Conservation (phyloP, 164 flowering plant genomes). For the Nymphaea colorata region DNA sequence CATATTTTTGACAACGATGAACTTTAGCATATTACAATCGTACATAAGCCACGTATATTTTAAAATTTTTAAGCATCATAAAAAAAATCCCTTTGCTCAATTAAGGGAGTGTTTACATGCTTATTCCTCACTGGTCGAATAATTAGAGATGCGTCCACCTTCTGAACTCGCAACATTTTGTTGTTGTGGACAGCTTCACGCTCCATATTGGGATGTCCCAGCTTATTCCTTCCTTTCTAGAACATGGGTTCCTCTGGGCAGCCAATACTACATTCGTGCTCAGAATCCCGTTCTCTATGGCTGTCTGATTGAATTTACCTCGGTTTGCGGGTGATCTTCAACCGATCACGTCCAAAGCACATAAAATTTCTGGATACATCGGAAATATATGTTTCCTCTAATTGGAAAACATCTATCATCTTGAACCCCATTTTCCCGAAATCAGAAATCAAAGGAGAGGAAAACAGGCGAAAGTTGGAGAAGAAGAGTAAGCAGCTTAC, state of each 20-base stretch:
- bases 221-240: neutral
- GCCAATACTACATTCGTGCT: neutral
- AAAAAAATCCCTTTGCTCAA: too few species aligned
- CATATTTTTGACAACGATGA: neutral
- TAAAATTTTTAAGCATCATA: too few species aligned
- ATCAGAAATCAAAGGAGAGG: neutral
- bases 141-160: too few species aligned
- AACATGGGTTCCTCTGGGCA: too few species aligned
- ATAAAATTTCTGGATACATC: neutral
- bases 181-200: too few species aligned
- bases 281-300: neutral
- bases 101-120: too few species aligned
- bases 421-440: neutral
- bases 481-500: constrained; percentile 13
- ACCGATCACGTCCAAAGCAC: too few species aligned
- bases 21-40: neutral
- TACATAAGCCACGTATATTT: neutral
- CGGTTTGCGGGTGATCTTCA: too few species aligned
- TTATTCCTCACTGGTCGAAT: too few species aligned
- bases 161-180: too few species aligned
- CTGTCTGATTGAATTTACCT: neutral
- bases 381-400: neutral
- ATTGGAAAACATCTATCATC: neutral
- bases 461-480: neutral
- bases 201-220: too few species aligned